Evolutionary conservation across 2,329 filamentous ascomycete genomes (phyloP).

Genomic region (Pyrenochaeta sp.): DNA sequence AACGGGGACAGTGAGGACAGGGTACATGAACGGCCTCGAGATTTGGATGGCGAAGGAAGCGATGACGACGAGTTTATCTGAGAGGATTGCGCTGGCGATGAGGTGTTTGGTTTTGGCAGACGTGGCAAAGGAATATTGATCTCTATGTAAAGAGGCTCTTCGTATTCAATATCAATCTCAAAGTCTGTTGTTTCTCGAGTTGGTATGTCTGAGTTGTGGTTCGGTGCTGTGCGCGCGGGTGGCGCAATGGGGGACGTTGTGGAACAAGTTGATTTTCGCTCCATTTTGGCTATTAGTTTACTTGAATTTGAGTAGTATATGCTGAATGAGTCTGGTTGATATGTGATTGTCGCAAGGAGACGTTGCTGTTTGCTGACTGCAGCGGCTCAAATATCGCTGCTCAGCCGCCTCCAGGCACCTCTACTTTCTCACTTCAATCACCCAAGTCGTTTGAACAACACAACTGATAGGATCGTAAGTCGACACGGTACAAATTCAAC

Average conservation of each 20-base stretch:
- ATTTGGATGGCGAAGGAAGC: slow-evolving; percentile 4
- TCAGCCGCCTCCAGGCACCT: background rate
- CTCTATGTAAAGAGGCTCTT: slow-evolving; percentile 43
- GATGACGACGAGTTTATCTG: background rate
- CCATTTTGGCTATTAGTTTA: background rate
- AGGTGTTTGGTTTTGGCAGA: slow-evolving; percentile 13
- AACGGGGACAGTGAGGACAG: slow-evolving; percentile 35
- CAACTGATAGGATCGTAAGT: background rate
- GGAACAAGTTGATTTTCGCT: background rate
- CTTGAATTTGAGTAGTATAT: background rate
- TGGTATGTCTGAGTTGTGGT: slow-evolving; percentile 2
- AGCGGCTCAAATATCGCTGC: background rate
- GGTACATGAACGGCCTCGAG: slow-evolving; percentile 30
- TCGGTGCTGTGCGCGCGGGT: background rate
- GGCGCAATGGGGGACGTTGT: background rate
- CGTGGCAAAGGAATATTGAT: slow-evolving; percentile 44
- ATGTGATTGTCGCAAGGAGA: background rate
- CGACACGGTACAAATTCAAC: background rate
- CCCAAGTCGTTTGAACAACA: background rate
- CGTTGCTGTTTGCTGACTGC: background rate
- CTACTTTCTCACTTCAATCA: background rate
- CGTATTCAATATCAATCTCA: slow-evolving; percentile 8
- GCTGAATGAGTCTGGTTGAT: background rate
- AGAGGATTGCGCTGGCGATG: slow-evolving; percentile 14
- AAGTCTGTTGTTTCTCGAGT: background rate